Evolutionary conservation across 441 rosid genomes (phyloP), one percentile per base, ranked within the genome.

Genomic region (Populus hybrid): DNA sequence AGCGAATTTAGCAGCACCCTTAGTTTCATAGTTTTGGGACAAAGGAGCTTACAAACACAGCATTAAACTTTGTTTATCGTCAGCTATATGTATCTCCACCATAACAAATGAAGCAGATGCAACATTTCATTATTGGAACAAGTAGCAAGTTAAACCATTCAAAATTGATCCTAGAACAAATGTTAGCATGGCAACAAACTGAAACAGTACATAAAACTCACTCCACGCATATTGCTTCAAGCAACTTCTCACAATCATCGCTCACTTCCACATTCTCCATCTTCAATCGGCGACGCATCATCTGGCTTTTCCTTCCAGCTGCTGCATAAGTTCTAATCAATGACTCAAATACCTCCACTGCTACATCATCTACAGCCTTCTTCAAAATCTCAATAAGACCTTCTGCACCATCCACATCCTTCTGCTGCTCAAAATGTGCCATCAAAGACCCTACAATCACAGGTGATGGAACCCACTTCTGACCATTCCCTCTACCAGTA

Each of bases 331-430:
- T 94, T 84, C 97, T 89, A 69, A 95, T 90, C 87, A 95, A 76
- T 61, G 92, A 76, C 76, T 90, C 99, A 54, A 89, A 94, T 64
- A 91, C 90, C 42, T 90, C 90, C 35, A 70, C 84, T 6, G 90
- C 95, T 14, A 92, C 73, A 63, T 76, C 70, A 65, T 92, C 93
- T 4, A 78, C 84, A 67, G 85, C 89, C 87, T 94, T 92, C 90
- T 91, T 90, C 84, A 94, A 79, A 73, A 91, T 84, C 81, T 88
- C 93, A 68, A 92, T 14, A 79, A 92, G 87, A 42, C 78, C 88
- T 85, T 95, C 98, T 28, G 97, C 97, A 59, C 97, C 93, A 73
- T 89, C 91, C 18, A 92, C 97, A 85, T 95, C 93, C 74, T 87
- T 90, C 74, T 81, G 85, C 76, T 85, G 79, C 88, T 91, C 97